These are phyloP conservation scores for Ceratobasidium sp. DNA, from an alignment of 1,284 basidiomycete species.

Conservation along the genomic window DNA sequence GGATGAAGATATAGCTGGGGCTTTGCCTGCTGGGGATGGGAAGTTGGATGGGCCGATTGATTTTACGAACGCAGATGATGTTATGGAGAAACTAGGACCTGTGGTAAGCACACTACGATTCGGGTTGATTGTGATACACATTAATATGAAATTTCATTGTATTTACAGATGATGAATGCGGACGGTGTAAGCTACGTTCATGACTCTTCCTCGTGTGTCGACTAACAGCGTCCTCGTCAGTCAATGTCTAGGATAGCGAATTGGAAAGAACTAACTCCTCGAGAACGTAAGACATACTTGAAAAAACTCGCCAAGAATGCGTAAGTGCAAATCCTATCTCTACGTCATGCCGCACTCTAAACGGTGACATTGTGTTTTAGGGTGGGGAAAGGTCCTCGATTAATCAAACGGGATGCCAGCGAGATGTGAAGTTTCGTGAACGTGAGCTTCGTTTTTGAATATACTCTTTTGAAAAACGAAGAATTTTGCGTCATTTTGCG, in stretches of 20 bases:
- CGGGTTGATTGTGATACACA: too few species aligned
- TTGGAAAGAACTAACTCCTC: constrained; percentile 37
- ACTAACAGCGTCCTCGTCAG: background rate
- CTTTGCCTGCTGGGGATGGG: constrained; percentile 27
- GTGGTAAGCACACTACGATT: constrained; percentile 16
- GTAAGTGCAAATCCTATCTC: background rate
- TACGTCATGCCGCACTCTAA: background rate
- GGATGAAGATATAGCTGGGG: constrained; percentile 7
- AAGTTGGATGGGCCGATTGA: constrained; percentile 34
- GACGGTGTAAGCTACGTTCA: constrained; percentile 18
- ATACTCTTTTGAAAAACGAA: too few species aligned
- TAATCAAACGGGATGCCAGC: constrained; percentile 30
- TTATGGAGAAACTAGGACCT: constrained; percentile 37
- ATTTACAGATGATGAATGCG: constrained; percentile 34
- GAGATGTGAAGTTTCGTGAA: constrained; percentile 20
- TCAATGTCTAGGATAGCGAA: constrained; percentile 40
- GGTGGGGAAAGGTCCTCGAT: constrained; percentile 10
- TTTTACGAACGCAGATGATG: constrained; percentile 42
- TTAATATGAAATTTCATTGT: background rate
- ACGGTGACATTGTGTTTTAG: background rate
- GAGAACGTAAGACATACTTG: constrained; percentile 39
- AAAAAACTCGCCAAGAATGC: constrained; percentile 35
- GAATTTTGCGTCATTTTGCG: background rate
- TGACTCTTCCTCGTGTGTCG: background rate
- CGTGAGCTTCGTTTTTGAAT: background rate